Evolutionary conservation across 2,329 filamentous ascomycete species (phyloP).

Genomic region (Fusarium sp.): DNA sequence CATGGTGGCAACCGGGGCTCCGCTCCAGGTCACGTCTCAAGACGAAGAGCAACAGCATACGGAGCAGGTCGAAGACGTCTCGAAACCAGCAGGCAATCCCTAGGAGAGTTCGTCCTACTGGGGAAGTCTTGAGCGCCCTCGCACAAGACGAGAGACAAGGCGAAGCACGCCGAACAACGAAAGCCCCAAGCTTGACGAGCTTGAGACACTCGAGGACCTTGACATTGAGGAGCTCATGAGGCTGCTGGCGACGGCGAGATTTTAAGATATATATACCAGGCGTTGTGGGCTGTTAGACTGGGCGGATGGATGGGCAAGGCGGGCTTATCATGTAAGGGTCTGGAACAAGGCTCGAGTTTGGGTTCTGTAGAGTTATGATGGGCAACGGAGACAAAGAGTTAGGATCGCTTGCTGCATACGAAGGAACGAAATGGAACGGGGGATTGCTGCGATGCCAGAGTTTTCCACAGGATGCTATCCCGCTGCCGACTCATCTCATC

Average conservation of each 20-base stretch:
- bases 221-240: conserved; percentile 45
- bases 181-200: conserved; percentile 33
- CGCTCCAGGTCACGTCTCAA: conserved; percentile 7
- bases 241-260: conserved; percentile 38
- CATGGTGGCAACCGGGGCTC: conserved; percentile 22
- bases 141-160: conserved; percentile 11
- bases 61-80: conserved; percentile 39
- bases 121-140: conserved; percentile 29
- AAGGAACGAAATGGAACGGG: conserved; percentile 47
- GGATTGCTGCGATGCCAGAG: conserved; percentile 45
- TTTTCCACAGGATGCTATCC: conserved; percentile 42
- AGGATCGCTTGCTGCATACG: conserved; percentile 37
- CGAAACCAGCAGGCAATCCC: conserved; percentile 31
- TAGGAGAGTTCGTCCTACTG: conserved; percentile 37
- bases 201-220: conserved; percentile 47
- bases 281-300: conserved; percentile 39
- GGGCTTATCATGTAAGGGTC: conserved; percentile 36
- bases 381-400: conserved; percentile 39
- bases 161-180: conserved; percentile 15
- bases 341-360: conserved; percentile 12
- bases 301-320: conserved; percentile 27
- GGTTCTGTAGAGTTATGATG: conserved; percentile 40
- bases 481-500: conserved; percentile 30
- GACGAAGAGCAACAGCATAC: conserved; percentile 31
- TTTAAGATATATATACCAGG: conserved; percentile 41